Percentiles rank a stretch among this genome's conserved stretches.
phyloP scores from a whole-genome alignment of 23 red algal species.

The Cyanidioschyzon merolae region DNA sequence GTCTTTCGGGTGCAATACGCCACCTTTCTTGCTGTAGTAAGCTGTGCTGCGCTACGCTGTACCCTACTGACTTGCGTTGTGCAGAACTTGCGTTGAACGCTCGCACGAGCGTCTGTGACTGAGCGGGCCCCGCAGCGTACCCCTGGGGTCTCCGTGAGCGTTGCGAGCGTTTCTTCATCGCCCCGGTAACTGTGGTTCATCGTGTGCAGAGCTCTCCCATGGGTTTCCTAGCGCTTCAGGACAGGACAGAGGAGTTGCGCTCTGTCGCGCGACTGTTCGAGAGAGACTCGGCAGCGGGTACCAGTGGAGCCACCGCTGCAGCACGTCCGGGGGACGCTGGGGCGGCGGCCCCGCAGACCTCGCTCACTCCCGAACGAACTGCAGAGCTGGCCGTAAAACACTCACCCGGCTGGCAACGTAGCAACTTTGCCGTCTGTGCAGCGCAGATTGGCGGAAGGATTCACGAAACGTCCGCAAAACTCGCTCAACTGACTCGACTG shows the following conservation, averaged over 20 bases:
- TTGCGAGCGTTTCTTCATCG: too few species aligned
- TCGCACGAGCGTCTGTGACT: too few species aligned
- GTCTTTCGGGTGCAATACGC: too few species aligned
- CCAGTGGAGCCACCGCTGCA: not conserved
- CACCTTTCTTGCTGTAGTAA: too few species aligned
- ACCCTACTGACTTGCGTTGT: too few species aligned
- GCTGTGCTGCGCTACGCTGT: too few species aligned
- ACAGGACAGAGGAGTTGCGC: not conserved
- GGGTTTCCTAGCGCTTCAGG: not conserved
- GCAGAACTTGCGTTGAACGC: too few species aligned
- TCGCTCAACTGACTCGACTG: conserved; percentile 51
- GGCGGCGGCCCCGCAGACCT: too few species aligned
- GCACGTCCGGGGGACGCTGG: not conserved
- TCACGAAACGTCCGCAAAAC: conserved; percentile 53
- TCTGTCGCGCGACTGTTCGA: not conserved
- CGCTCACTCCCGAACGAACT: not conserved
- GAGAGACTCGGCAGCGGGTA: not conserved
- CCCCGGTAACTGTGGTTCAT: too few species aligned
- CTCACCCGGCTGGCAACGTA: not conserved
- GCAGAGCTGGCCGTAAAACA: not conserved
- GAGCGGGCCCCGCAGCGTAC: too few species aligned
- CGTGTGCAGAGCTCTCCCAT: too few species aligned
- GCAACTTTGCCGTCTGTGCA: conserved; percentile 41
- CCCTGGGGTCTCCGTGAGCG: too few species aligned
- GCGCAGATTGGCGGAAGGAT: conserved; percentile 52